Conservation (phyloP, 2,329 filamentous ascomycete genomes). For the Neurospora sp. region DNA sequence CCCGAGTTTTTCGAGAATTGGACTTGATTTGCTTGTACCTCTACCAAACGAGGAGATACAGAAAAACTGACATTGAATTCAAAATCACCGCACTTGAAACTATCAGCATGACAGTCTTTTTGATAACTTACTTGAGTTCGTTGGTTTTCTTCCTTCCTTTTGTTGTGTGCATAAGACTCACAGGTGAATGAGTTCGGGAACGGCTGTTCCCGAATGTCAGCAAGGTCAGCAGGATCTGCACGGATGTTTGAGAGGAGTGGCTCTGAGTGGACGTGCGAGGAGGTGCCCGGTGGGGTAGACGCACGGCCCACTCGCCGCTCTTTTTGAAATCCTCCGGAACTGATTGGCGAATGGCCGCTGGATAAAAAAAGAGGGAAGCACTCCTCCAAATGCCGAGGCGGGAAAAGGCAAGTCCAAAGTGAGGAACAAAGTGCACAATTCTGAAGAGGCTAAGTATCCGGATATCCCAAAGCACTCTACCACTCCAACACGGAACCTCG, state of each 20-base stretch:
- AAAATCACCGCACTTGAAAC: too few relatives aligned
- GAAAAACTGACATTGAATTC: too few relatives aligned
- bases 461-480: neutral
- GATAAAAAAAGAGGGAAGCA: neutral
- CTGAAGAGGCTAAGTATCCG: neutral
- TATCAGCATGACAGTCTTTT: too few relatives aligned
- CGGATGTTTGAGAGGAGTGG: neutral
- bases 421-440: neutral
- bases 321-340: constrained; percentile 2
- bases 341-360: constrained; percentile 7
- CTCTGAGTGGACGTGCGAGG: neutral
- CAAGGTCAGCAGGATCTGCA: neutral
- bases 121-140: too few relatives aligned
- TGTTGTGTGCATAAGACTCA: too few relatives aligned
- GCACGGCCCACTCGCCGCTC: neutral
- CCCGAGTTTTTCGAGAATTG: too few relatives aligned
- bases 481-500: neutral
- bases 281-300: neutral
- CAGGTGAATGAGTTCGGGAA: too few relatives aligned
- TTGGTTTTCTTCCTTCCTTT: too few relatives aligned
- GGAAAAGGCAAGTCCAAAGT: neutral
- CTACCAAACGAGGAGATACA: too few relatives aligned
- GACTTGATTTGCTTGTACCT: too few relatives aligned
- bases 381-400: constrained; percentile 1
- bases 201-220: neutral